phyloP scores from a whole-genome alignment of 192 early-diverging fungal species.

The Gonapodya prolifera region DNA sequence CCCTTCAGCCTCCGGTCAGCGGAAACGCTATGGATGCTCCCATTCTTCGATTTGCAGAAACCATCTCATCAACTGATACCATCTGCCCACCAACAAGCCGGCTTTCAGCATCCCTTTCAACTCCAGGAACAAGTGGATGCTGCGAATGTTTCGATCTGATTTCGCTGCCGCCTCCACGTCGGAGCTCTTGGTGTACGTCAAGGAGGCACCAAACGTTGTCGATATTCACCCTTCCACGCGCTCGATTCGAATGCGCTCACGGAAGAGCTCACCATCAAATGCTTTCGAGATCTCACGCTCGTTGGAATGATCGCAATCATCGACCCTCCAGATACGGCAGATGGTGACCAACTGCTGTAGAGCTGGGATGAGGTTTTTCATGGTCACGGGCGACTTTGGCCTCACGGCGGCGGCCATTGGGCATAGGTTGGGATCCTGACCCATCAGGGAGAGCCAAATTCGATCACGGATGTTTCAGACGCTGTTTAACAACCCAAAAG shows the following conservation, averaged over 20 bases:
- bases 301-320: constrained; percentile 62
- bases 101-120: constrained; percentile 52
- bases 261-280: background rate
- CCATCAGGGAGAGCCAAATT: background rate
- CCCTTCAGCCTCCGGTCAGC: constrained; percentile 37
- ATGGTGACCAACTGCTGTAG: constrained; percentile 42
- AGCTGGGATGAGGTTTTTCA: constrained; percentile 63
- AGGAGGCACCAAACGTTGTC: background rate
- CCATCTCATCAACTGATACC: constrained; percentile 11
- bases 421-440: constrained; percentile 61
- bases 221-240: background rate
- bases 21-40: constrained; percentile 85
- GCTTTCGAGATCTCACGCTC: constrained; percentile 35
- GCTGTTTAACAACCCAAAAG: background rate
- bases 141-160: background rate
- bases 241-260: background rate
- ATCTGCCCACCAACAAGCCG: constrained; percentile 5
- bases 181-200: constrained; percentile 44
- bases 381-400: constrained; percentile 74
- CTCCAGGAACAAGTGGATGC: constrained; percentile 50
- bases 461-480: background rate
- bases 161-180: constrained; percentile 10
- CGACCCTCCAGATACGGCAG: constrained; percentile 62
- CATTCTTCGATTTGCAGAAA: constrained; percentile 56
- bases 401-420: constrained; percentile 70